These are phyloP conservation scores for Blastobotrys terrestris DNA, from an alignment of 805 yeast species.

Conservation along the genomic window DNA sequence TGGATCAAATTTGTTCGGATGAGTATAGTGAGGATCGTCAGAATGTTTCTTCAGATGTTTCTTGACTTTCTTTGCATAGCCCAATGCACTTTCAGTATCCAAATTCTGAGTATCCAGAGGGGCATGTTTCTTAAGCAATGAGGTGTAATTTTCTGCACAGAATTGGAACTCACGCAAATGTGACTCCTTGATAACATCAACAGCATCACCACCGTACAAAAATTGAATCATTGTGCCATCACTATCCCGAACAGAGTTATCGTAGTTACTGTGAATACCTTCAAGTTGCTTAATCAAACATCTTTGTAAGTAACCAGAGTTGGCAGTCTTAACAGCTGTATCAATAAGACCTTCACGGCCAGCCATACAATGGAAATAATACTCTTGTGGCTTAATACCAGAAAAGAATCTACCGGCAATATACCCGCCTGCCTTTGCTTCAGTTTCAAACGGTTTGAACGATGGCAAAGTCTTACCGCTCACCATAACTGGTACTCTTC, in stretches of 20 bases:
- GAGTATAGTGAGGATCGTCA: constrained; percentile 56
- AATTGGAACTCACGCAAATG: constrained; percentile 90
- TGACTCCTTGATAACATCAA: constrained; percentile 91
- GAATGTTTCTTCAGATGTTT: constrained; percentile 57
- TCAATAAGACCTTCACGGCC: constrained; percentile 99
- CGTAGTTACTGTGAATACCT: constrained; percentile 92
- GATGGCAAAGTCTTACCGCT: constrained; percentile 96
- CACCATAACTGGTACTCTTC: constrained; percentile 99
- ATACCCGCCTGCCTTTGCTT: constrained; percentile 98
- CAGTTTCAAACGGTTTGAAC: constrained; percentile 93
- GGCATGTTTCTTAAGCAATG: constrained; percentile 77
- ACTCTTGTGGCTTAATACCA: constrained; percentile 97
- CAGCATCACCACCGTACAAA: constrained; percentile 95
- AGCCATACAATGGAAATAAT: constrained; percentile 99
- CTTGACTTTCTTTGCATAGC: constrained; percentile 74
- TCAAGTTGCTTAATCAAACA: constrained; percentile 97
- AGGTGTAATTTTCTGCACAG: constrained; percentile 86
- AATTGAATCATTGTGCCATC: constrained; percentile 93
- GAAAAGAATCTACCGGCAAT: constrained; percentile 95
- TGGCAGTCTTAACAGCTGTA: constrained; percentile 97
- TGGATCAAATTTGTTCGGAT: constrained; percentile 72
- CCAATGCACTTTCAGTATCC: constrained; percentile 76
- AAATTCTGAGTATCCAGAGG: constrained; percentile 65
- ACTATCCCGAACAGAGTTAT: constrained; percentile 90
- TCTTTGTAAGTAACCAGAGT: constrained; percentile 97